These are phyloP conservation scores for Pistacia integerrima DNA, from an alignment of 345 rosid genomes.

Conservation along the genomic window DNA sequence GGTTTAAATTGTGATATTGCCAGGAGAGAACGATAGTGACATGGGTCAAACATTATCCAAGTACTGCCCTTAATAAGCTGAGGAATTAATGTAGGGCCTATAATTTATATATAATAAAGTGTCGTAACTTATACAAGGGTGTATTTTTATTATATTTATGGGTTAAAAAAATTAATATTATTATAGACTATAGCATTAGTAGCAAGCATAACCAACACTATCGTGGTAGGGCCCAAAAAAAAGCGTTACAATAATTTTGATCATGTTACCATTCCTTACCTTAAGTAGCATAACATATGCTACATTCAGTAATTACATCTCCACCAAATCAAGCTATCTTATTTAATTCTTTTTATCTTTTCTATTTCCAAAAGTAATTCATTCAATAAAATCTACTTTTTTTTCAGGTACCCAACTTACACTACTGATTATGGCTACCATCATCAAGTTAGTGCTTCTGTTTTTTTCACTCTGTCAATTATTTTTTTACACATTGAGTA, in stretches of 20 bases:
- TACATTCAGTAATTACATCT: background rate
- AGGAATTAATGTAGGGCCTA: background rate
- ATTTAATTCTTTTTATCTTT: too few relatives aligned
- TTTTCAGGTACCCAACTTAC: constrained; percentile 68
- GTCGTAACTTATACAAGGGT: background rate
- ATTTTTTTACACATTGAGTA: background rate
- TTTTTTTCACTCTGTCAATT: constrained; percentile 9
- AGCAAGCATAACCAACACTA: constrained; percentile 19
- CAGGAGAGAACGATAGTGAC: background rate
- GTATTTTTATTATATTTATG: constrained; percentile 1
- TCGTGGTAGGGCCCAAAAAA: constrained; percentile 28
- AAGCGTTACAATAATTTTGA: constrained; percentile 13
- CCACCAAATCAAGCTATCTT: background rate
- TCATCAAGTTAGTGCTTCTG: constrained; percentile 56
- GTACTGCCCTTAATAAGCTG: background rate
- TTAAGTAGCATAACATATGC: constrained; percentile 14
- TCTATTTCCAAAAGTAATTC: too few relatives aligned
- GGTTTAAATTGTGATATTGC: too few relatives aligned
- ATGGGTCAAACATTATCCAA: background rate
- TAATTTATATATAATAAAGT: background rate
- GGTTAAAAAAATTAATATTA: background rate
- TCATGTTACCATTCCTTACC: constrained; percentile 12
- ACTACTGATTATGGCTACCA: constrained; percentile 77
- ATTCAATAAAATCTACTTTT: constrained; percentile 1
- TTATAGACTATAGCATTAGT: constrained; percentile 2